Evolutionary conservation across 306 rosid species (phyloP).

Genomic region (Begonia loranthoides): DNA sequence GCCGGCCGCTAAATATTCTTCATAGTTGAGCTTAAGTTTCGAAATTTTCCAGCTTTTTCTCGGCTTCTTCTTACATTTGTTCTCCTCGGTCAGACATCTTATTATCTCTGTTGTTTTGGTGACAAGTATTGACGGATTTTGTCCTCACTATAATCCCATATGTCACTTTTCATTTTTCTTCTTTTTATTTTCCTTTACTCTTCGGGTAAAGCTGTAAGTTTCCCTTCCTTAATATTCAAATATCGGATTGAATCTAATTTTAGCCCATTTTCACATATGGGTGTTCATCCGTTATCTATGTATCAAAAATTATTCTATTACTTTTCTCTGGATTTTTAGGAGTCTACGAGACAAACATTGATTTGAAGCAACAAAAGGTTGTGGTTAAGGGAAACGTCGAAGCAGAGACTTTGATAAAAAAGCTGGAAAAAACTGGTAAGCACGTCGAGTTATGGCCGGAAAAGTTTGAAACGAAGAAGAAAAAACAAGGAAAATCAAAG

Average conservation of each 20-base stretch:
- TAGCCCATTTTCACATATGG: background rate
- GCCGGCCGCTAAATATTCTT: background rate
- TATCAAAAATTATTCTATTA: background rate
- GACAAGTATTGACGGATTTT: too few species aligned
- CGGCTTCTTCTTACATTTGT: background rate
- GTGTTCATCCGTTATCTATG: background rate
- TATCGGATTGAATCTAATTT: background rate
- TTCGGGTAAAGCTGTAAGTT: background rate
- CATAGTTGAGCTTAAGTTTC: background rate
- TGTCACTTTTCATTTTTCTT: background rate
- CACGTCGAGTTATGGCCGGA: slow-evolving; percentile 76
- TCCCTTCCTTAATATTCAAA: background rate
- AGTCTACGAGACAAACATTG: slow-evolving; percentile 41
- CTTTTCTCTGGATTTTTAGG: slow-evolving; percentile 22
- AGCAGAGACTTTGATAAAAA: slow-evolving; percentile 40
- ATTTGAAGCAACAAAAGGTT: slow-evolving; percentile 52
- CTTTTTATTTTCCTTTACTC: background rate
- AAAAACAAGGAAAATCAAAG: slow-evolving; percentile 19
- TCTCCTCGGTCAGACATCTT: background rate
- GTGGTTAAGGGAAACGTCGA: slow-evolving; percentile 43
- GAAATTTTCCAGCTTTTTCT: background rate
- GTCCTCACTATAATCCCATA: background rate
- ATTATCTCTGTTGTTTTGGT: background rate
- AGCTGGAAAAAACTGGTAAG: slow-evolving; percentile 31
- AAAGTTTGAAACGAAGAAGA: slow-evolving; percentile 20